Evolutionary conservation across 257 asterid genomes (phyloP), one percentile per base, ranked within the genome.

Genomic region (Solanum medicagineum): DNA sequence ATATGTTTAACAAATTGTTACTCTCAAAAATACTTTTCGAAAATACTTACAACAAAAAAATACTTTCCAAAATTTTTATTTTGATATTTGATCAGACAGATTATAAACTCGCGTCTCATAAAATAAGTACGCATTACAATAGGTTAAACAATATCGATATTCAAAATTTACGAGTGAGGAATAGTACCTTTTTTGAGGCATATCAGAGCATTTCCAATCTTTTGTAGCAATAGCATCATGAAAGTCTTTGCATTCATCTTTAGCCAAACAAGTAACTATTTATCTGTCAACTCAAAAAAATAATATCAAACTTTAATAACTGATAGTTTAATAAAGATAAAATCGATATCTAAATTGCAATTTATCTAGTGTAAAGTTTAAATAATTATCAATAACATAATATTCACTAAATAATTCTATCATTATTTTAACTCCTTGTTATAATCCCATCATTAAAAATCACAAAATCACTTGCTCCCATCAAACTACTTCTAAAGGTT

Each of bases 171-270:
- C 1, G 2, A 15, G 13, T 9, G 4, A 47, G 4, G 19, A 2
- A 10, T 29, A 36, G 40, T 36, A 92, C 94, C 66, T 7, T 20
- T 81, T 49, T 15, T 85, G 79, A 9, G 90, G 85, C 88, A 90
- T 85, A 85, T 91, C 87, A 1, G 90, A 86, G 79, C 94, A 91
- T 60, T 81, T 89, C 87, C 96, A 90, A 10, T 85, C 32, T 8
- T 19, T 29, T 11, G 81, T 10, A 44, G 75, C 73, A 17, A 81
- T 55, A 63, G 91, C 93, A 19, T 89, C 80, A 42, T 93, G 92
- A 81, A 89, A 91, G 54, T 68, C 11, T 83, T 74, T 87, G 49
- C 92, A 86, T 20, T 85, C 83, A 20, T 86, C 87, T 63, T 75
- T 84, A 32, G 17, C 0, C 56, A 42, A 73, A 12, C 1, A 44